Evolutionary conservation across 495 filamentous ascomycete genomes (phyloP), one percentile per base, ranked within the genome.

Genomic region (Neurospora sp.): DNA sequence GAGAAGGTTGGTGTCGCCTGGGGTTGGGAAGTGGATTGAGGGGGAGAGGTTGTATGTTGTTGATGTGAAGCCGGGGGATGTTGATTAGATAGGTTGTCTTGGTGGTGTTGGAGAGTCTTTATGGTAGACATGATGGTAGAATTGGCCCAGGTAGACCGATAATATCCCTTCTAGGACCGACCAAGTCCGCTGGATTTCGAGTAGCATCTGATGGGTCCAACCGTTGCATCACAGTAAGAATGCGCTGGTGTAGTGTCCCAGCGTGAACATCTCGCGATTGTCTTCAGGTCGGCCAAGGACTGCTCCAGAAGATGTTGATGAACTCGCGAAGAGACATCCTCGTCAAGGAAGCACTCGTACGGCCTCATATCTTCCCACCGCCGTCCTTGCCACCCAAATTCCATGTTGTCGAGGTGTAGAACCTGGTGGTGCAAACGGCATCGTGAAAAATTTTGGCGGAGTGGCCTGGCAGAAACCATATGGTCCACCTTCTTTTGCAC

Each of bases 11-110:
- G 90, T 96, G 16, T 89, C 90, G 3, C 81, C 83, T 4, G 84
- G 81, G 14, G 89, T 97, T 1, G 83, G 80, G 44, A 83, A 82
- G 70, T 96, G 90, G 87, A 84, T 90, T 45, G 74, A 84, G 69
- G 78, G 81, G 71, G 80, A 84, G 75, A 77, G 74, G 9, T 73
- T 91, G 73, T 92, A 92, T 82, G 74, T 31, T 17, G 72, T 35
- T 41, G 39, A 3, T 69, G 74, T 74, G 76, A 76, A 74, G 75
- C 75, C 75, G 77, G 76, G 77, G 77, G 76, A 81, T 79, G 44
- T 78, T 27, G 39, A 79, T 70, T 0, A 86, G 84, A 70, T 31
- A 27, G 22, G 22, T 27, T 86, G 76, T 12, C 0, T 45, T 45
- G 44, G 0, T 61, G 53, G 12, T 61, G 12, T 31, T 61, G 7